phyloP scores from a whole-genome alignment of 305 asterid species.

The Nicotiana rustica region DNA sequence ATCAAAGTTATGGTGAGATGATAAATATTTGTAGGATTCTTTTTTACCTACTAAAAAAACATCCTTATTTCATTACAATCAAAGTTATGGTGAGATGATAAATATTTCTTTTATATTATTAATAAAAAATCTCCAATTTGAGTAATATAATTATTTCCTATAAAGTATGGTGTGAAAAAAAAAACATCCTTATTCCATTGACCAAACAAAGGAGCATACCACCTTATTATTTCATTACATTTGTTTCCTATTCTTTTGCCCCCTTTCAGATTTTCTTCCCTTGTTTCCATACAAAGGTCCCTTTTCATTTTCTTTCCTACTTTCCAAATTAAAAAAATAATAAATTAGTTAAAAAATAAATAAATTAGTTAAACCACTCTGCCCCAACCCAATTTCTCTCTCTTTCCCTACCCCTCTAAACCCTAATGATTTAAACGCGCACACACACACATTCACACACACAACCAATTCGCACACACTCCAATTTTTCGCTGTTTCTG shows the following conservation, averaged over 20 bases:
- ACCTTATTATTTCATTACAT: background rate
- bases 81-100: no score
- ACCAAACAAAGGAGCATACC: background rate
- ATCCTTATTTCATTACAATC: no score
- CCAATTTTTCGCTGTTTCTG: constrained; percentile 48
- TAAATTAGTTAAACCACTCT: constrained; percentile 31
- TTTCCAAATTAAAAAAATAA: background rate
- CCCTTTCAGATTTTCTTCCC: background rate
- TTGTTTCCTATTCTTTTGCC: background rate
- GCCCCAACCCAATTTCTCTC: background rate
- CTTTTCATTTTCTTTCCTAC: background rate
- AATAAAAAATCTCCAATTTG: no score
- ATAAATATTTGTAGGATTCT: no score
- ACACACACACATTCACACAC: background rate
- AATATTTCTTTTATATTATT: no score
- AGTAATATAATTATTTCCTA: no score
- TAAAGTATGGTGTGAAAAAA: no score
- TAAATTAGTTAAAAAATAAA: constrained; percentile 13
- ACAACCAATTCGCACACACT: constrained; percentile 42
- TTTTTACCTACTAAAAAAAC: no score
- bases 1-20: no score
- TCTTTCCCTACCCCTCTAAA: constrained; percentile 43
- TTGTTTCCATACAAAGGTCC: background rate
- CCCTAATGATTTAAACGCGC: constrained; percentile 79
- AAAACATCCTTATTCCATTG: background rate